Base-by-base conservation (phyloP, 2,329 filamentous ascomycete species). In the Ilyonectria sp. region DNA sequence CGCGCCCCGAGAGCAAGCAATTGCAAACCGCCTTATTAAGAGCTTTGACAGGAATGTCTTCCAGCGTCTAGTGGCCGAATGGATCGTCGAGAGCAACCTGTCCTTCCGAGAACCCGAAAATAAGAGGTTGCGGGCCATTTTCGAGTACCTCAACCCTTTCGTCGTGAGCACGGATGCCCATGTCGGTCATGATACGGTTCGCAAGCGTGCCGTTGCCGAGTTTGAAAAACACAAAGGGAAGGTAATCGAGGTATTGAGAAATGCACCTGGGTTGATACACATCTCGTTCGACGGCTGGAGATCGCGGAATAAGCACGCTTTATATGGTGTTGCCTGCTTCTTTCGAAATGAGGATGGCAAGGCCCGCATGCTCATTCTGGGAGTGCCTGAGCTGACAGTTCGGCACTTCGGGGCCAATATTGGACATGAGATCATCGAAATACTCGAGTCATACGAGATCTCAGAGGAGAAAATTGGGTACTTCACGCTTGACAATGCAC, bases 251-350 rank as follows among this genome's bases (percentile, higher is more conserved):
- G 56, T 43, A 13, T 54, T 65, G 29, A 33, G 31, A 35, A 55
- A 50, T 50, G 56, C 59, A 65, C 29, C 49, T 53, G 49, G 49
- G 6, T 33, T 53, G 7, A 53, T 53, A 26, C 62, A 72, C 50
- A 60, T 69, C 40, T n/a, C 61, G 2, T 72, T 72, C 61, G 67
- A 72, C 60, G 64, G 69, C 2, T 65, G 43, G 54, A 61, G 54
- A 17, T 58, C 64, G 4, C 23, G 47, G 11, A 72, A 69, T 46
- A 33, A 55, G 4, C 65, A 68, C 40, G 53, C 59, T 19, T 33
- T 74, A 46, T 72, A 71, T 43, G 64, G 66, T 19, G 54, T 74
- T 17, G 44, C 29, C 15, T 69, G 60, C 52, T 68, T 66, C 54
- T 74, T 69, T 60, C n/a, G 59, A n/a, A 46, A 71, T 47, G 47